Evolutionary conservation across 2,329 filamentous ascomycete species (phyloP), one percentile per base, ranked within the genome.

Genomic region (Ceratocystis huliohia): DNA sequence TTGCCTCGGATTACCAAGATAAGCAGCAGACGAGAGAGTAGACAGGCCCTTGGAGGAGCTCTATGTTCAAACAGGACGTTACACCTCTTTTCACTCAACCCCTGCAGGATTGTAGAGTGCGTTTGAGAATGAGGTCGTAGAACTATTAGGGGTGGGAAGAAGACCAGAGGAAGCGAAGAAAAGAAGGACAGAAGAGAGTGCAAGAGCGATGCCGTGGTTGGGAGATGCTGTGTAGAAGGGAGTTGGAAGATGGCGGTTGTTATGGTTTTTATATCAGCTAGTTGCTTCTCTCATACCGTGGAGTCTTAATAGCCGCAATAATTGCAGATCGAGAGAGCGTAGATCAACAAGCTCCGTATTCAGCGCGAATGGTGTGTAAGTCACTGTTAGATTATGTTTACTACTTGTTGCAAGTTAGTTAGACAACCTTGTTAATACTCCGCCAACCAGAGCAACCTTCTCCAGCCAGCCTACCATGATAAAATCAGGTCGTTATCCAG

Each of bases 51-150:
- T 33, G 5, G 53, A 30, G 10, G 25, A 33, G 25, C n/a, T 33
- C 53, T 57, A 5, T 33, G 53, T 33, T 57, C 25, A 33, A 17
- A 28, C 53, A 57, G 2, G 53, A n/a, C 3, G 53, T 57, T 57
- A 57, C 53, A 57, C 53, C 25, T 37, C 53, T 57, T 57, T 17
- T 57, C 53, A n/a, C 8, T 33, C n/a, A 57, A 7, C 53, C 53
- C 53, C 53, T 57, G 53, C 53, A 57, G 53, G 53, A 33, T 57
- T 17, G 13, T 33, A 28, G 25, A 28, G 25, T 28, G 53, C 2
- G 53, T 57, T 57, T 57, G 53, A 57, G 53, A 57, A 22, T 4
- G 6, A 50, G 46, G 20, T 6, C 5, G 17, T n/a, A 17, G 20
- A 50, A 22, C 7, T n/a, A 50, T 8, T 5, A 50, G 46, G 20